These are phyloP conservation scores for Pichia thaimueangensis DNA, from an alignment of 805 yeast species.

Conservation along the genomic window DNA sequence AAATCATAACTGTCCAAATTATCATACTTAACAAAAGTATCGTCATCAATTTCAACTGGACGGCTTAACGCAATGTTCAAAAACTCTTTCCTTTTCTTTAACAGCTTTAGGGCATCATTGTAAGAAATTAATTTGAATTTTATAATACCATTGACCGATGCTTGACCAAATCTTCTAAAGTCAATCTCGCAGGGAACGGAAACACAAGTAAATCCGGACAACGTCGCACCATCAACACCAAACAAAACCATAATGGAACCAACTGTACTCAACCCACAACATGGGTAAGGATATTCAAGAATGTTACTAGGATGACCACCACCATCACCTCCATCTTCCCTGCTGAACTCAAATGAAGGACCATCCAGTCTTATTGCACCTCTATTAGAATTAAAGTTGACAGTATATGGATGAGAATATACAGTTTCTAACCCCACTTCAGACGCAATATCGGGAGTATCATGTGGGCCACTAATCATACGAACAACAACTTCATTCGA, in stretches of 20 bases:
- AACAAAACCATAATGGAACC: slow-evolving; percentile 23
- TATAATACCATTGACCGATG: slow-evolving; percentile 24
- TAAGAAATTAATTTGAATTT: slow-evolving; percentile 19
- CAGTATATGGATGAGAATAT: slow-evolving; percentile 18
- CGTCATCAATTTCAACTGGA: slow-evolving; percentile 11
- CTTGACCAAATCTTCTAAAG: slow-evolving; percentile 32
- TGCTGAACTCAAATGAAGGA: slow-evolving; percentile 20
- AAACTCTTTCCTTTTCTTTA: slow-evolving; percentile 17
- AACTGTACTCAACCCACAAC: slow-evolving; percentile 26
- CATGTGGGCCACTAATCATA: slow-evolving; percentile 27
- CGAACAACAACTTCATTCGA: slow-evolving; percentile 14
- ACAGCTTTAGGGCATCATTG: slow-evolving; percentile 21
- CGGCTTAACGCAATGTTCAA: slow-evolving; percentile 13
- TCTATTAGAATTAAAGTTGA: slow-evolving; percentile 28
- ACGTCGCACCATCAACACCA: slow-evolving; percentile 29
- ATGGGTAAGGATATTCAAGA: slow-evolving; percentile 26
- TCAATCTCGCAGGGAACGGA: slow-evolving; percentile 24
- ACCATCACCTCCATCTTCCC: slow-evolving; percentile 27
- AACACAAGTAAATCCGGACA: slow-evolving; percentile 26
- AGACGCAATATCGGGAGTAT: slow-evolving; percentile 24
- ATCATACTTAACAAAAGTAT: slow-evolving; percentile 13
- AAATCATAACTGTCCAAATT: slow-evolving; percentile 11
- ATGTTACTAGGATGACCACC: slow-evolving; percentile 29
- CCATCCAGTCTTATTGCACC: slow-evolving; percentile 29
- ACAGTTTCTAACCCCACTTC: slow-evolving; percentile 21